Evolutionary conservation across 1,284 basidiomycete species (phyloP).

Genomic region (Agaricales sp.): DNA sequence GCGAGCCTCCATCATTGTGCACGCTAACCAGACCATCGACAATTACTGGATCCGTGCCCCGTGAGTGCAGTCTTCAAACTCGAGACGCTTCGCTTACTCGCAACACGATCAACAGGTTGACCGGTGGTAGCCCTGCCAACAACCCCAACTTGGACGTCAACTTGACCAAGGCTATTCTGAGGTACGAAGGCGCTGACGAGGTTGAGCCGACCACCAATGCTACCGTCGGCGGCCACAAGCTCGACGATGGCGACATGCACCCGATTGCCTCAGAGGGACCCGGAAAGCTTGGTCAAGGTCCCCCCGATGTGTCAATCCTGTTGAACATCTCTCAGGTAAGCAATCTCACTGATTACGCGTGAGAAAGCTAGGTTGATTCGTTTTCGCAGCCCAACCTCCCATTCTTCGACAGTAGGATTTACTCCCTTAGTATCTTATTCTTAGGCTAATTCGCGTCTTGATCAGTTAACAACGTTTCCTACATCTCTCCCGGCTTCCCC

Average conservation of each 20-base stretch:
- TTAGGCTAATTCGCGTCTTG: neutral
- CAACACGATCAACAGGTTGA: slow-evolving; percentile 12
- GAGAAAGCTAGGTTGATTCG: too few species aligned
- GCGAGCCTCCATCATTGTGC: slow-evolving; percentile 23
- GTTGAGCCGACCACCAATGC: slow-evolving; percentile 27
- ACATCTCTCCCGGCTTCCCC: slow-evolving; percentile 23
- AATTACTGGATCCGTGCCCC: slow-evolving; percentile 23
- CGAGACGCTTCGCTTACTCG: slow-evolving; percentile 13
- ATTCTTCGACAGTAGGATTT: slow-evolving; percentile 18
- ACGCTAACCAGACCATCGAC: slow-evolving; percentile 23
- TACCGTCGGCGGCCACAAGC: slow-evolving; percentile 13
- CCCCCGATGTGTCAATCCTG: slow-evolving; percentile 22
- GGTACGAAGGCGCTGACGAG: slow-evolving; percentile 30
- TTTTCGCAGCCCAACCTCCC: slow-evolving; percentile 20
- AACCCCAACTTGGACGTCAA: slow-evolving; percentile 7
- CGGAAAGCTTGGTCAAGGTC: slow-evolving; percentile 20
- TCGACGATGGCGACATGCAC: slow-evolving; percentile 25
- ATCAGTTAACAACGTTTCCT: slow-evolving; percentile 23
- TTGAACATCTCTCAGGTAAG: slow-evolving; percentile 19
- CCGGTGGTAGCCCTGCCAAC: slow-evolving; percentile 13
- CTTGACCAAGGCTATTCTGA: slow-evolving; percentile 29
- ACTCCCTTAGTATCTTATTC: too few species aligned
- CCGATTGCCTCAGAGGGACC: slow-evolving; percentile 21
- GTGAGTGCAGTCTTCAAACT: neutral
- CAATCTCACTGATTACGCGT: slow-evolving; percentile 4